Evolutionary conservation across 345 rosid species (phyloP).

Genomic region (Lepidium sativum): DNA sequence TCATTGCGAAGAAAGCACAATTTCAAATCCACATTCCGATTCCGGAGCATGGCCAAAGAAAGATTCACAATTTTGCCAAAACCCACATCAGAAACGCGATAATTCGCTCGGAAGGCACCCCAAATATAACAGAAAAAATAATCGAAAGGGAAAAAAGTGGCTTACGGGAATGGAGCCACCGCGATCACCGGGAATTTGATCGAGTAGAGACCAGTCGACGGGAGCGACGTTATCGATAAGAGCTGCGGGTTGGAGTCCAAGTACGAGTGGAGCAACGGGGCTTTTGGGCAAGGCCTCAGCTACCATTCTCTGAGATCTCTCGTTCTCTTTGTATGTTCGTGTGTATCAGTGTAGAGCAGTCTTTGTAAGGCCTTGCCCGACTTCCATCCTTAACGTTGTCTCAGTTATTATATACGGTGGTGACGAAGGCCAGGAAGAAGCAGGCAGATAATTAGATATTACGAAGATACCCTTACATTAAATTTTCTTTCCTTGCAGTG

Average conservation of each 20-base stretch:
- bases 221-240: constrained; percentile 79
- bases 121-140: no score
- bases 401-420: constrained; percentile 9
- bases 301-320: constrained; percentile 45
- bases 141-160: background rate
- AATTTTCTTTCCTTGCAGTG: no score
- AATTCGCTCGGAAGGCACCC: background rate
- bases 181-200: constrained; percentile 73
- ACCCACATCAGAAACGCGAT: background rate
- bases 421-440: background rate
- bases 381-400: background rate
- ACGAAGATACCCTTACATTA: background rate
- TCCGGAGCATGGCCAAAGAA: background rate
- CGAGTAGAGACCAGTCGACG: constrained; percentile 67
- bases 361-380: constrained; percentile 15
- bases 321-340: background rate
- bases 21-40: constrained; percentile 7
- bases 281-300: constrained; percentile 43
- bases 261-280: constrained; percentile 43
- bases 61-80: background rate
- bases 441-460: background rate
- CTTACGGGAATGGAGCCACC: constrained; percentile 86
- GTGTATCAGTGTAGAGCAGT: background rate
- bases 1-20: background rate
- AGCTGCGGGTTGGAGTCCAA: constrained; percentile 92